A percentile compares a stretch with the other conserved stretches of the same genome.
Evolutionary conservation across 1,139 yeast species (phyloP).

Genomic region (Cylindricascospora bacillispora): DNA sequence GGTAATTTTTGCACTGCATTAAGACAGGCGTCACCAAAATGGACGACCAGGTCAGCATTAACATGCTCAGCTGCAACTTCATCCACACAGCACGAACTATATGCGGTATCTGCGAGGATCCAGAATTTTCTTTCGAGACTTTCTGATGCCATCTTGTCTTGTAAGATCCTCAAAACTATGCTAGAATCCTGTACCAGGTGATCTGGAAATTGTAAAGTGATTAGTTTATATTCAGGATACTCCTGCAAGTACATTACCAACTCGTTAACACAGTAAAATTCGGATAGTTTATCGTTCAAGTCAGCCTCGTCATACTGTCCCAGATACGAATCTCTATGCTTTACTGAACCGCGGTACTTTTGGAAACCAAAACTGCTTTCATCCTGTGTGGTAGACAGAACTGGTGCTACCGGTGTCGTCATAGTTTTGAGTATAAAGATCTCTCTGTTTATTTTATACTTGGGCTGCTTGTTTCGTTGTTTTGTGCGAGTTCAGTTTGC

Average conservation of each 20-base stretch:
- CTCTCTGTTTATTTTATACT: not conserved
- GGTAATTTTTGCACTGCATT: slow-evolving; percentile 63
- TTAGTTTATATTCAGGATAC: slow-evolving; percentile 31
- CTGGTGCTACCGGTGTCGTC: too few relatives aligned
- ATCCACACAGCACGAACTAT: slow-evolving; percentile 91
- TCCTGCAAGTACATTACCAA: slow-evolving; percentile 30
- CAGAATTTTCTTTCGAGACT: slow-evolving; percentile 33
- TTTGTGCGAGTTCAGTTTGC: too few relatives aligned
- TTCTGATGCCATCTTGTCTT: slow-evolving; percentile 8
- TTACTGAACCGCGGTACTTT: slow-evolving; percentile 25
- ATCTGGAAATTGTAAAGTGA: slow-evolving; percentile 91
- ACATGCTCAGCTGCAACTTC: slow-evolving; percentile 97
- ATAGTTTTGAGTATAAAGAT: slow-evolving; percentile 17
- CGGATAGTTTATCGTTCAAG: slow-evolving; percentile 27
- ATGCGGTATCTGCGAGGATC: slow-evolving; percentile 90
- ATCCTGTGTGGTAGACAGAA: slow-evolving; percentile 48
- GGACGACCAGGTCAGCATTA: slow-evolving; percentile 70
- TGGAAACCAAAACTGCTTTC: slow-evolving; percentile 37
- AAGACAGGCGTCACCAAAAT: slow-evolving; percentile 90
- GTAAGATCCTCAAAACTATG: slow-evolving; percentile 40
- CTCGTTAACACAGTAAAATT: slow-evolving; percentile 42
- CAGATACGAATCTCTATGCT: slow-evolving; percentile 28
- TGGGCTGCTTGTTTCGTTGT: too few relatives aligned
- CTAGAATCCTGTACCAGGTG: slow-evolving; percentile 65
- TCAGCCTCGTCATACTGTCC: slow-evolving; percentile 21